These are phyloP conservation scores for Xenoacremonium recifei DNA, from an alignment of 2,329 filamentous ascomycete genomes.

Conservation along the genomic window DNA sequence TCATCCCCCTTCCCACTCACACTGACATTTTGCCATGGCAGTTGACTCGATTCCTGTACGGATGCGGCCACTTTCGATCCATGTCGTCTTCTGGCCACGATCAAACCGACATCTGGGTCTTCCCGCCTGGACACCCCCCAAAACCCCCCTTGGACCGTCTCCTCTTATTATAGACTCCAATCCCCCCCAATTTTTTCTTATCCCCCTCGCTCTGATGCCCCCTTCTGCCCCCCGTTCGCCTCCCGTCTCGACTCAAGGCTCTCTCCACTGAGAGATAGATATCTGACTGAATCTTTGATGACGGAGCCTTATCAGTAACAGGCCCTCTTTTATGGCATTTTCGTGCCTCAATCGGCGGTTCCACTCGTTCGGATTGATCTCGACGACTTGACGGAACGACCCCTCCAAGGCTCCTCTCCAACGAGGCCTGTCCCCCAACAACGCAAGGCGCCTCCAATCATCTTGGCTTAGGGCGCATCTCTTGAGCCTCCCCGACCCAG, in stretches of 20 bases:
- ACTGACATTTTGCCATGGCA: too few relatives aligned
- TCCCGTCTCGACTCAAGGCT: neutral
- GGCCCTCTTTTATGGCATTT: constrained; percentile 29
- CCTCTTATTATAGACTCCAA: constrained; percentile 3
- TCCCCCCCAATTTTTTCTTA: constrained; percentile 10
- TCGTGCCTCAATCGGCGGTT: constrained; percentile 10
- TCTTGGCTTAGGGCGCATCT: too few relatives aligned
- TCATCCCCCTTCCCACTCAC: too few relatives aligned
- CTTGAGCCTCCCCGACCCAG: too few relatives aligned
- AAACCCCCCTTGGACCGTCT: neutral
- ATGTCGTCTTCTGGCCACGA: constrained; percentile 1
- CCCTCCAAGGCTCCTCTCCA: too few relatives aligned
- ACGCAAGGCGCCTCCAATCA: too few relatives aligned
- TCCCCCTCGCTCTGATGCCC: constrained; percentile 1
- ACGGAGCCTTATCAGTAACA: constrained; percentile 22
- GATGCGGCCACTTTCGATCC: constrained; percentile 12
- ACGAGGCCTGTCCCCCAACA: too few relatives aligned
- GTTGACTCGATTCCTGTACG: constrained; percentile 10
- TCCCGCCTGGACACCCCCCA: too few relatives aligned
- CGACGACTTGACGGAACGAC: too few relatives aligned
- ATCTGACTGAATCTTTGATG: too few relatives aligned
- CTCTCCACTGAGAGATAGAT: too few relatives aligned
- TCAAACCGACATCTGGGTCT: neutral
- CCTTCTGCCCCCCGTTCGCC: neutral
- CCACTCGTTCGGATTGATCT: constrained; percentile 1